Evolutionary conservation across 306 rosid species (phyloP).

Genomic region (Ochetophila trinervis): DNA sequence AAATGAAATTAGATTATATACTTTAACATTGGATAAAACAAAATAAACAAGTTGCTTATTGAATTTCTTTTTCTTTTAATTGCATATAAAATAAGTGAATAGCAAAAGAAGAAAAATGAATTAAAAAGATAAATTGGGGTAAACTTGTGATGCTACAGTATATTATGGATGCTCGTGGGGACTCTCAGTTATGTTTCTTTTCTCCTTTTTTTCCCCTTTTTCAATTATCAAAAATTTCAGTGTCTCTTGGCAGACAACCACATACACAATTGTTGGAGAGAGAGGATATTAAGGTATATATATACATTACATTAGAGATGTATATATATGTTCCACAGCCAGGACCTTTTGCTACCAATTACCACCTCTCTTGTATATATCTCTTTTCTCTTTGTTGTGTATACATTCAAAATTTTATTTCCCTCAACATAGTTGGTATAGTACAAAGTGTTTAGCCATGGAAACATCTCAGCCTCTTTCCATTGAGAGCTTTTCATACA

Average conservation of each 20-base stretch:
- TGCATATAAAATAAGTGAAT: constrained; percentile 22
- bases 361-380: constrained; percentile 31
- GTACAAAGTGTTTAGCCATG: constrained; percentile 41
- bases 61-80: constrained; percentile 20
- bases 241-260: constrained; percentile 82
- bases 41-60: no score
- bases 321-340: constrained; percentile 36
- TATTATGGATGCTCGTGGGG: constrained; percentile 71
- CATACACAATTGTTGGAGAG: constrained; percentile 70
- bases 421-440: constrained; percentile 5
- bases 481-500: constrained; percentile 89
- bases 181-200: constrained; percentile 52
- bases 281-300: constrained; percentile 40
- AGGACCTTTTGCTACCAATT: constrained; percentile 39
- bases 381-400: constrained; percentile 22
- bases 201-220: constrained; percentile 38
- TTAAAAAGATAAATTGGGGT: constrained; percentile 51
- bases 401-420: constrained; percentile 10
- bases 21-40: no score
- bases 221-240: constrained; percentile 52
- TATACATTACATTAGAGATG: constrained; percentile 16
- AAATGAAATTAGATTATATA: no score
- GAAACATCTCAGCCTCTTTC: constrained; percentile 84
- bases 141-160: constrained; percentile 55
- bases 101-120: constrained; percentile 46